phyloP scores from a whole-genome alignment of 306 rosid genomes.

The Prunus armeniaca region DNA sequence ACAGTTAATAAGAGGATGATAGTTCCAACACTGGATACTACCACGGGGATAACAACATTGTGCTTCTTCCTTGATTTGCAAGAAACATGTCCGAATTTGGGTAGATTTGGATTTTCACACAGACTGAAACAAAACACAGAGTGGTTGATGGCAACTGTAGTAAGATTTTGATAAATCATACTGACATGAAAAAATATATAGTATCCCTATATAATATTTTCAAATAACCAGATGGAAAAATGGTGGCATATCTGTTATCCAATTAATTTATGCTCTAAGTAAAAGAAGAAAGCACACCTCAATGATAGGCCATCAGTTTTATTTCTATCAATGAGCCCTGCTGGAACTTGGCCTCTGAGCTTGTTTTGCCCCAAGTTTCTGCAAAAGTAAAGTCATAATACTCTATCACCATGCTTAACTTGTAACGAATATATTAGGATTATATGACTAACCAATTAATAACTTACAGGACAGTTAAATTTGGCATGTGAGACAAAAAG shows the following conservation, averaged over 20 bases:
- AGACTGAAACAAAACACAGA: constrained; percentile 11
- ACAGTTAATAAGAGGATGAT: constrained; percentile 9
- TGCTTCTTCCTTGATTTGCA: constrained; percentile 22
- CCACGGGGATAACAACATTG: constrained; percentile 36
- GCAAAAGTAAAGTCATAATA: no score
- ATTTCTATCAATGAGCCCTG: neutral
- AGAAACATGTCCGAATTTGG: constrained; percentile 15
- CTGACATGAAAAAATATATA: no score
- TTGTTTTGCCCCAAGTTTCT: constrained; percentile 7
- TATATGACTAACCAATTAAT: no score
- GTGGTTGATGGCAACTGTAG: neutral
- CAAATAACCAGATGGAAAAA: no score
- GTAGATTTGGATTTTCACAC: constrained; percentile 32
- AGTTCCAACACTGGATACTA: constrained; percentile 40
- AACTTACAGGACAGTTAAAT: constrained; percentile 41
- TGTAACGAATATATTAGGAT: no score
- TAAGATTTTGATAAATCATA: neutral
- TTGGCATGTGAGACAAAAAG: constrained; percentile 27
- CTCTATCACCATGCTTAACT: no score
- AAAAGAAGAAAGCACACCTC: neutral
- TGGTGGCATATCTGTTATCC: no score
- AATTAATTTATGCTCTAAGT: no score
- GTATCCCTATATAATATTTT: no score
- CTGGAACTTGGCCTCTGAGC: neutral
- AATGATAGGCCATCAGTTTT: neutral